Base-by-base conservation (phyloP, 2,329 filamentous ascomycete genomes). In the Camillea tinctor region DNA sequence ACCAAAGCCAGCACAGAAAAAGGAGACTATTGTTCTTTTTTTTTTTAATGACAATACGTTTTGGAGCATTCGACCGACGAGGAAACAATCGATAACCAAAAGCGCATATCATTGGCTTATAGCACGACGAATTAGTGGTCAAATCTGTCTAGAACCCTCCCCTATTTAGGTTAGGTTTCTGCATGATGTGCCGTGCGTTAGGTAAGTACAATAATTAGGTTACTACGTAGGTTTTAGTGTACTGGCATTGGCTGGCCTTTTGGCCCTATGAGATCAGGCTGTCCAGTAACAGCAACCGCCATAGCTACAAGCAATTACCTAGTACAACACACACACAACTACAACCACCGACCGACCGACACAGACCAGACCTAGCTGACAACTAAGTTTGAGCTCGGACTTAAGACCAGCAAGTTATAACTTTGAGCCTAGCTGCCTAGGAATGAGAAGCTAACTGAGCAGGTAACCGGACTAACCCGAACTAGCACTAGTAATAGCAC, bases 211-310 rank as follows among this genome's bases (percentile, higher is more conserved):
- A n/a, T n/a, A n/a, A n/a, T n/a, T n/a, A n/a, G n/a, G n/a, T n/a
- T n/a, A n/a, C n/a, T n/a, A n/a, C n/a, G n/a, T n/a, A n/a, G n/a
- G n/a, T n/a, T n/a, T n/a, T n/a, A n/a, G n/a, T n/a, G n/a, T n/a
- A n/a, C n/a, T n/a, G n/a, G n/a, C n/a, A n/a, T n/a, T n/a, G n/a
- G n/a, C n/a, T n/a, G 58, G 56, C 49, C 54, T 21, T 64, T 44
- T 58, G 36, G 61, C 65, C 65, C 65, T 67, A 67, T 62, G 62
- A 63, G 63, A 67, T 64, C 63, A 52, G 44, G 52, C 23, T 23
- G 36, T 30, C n/a, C 20, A 19, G 23, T 13, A 53, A 53, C 51
- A 44, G 36, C 36, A n/a, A n/a, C 15, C 36, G n/a, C n/a, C n/a
- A n/a, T n/a, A n/a, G n/a, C n/a, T n/a, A n/a, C n/a, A n/a, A n/a